These are phyloP conservation scores for Cantharellus cinnabarinus DNA, from an alignment of 768 basidiomycete species.

Conservation along the genomic window DNA sequence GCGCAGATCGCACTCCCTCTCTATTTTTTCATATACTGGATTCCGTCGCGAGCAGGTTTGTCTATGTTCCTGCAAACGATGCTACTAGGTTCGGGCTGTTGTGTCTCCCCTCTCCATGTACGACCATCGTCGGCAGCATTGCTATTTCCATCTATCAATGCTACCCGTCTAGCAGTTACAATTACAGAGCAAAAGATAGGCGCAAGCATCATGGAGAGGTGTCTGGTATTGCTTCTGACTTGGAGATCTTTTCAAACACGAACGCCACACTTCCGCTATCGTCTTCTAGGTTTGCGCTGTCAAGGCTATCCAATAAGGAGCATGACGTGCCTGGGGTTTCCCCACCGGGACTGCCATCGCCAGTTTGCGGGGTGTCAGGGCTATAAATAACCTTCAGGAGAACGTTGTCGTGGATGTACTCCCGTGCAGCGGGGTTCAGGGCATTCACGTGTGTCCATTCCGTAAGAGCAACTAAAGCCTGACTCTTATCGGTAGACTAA, in stretches of 20 bases:
- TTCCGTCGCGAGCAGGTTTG: too few species aligned
- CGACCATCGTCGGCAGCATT: too few species aligned
- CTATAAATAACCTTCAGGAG: conserved; percentile 27
- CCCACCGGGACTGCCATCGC: neutral
- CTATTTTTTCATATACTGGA: too few species aligned
- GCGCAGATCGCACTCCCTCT: too few species aligned
- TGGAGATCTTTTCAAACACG: conserved; percentile 34
- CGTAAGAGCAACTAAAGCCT: conserved; percentile 41
- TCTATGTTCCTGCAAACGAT: too few species aligned
- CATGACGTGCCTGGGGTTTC: too few species aligned
- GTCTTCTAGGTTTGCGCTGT: conserved; percentile 15
- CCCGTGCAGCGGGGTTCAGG: conserved; percentile 24
- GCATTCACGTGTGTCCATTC: conserved; percentile 80
- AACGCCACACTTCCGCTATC: conserved; percentile 52
- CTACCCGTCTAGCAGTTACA: too few species aligned
- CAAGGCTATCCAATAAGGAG: neutral
- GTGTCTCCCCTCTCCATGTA: too few species aligned
- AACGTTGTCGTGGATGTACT: conserved; percentile 43
- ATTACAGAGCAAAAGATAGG: too few species aligned
- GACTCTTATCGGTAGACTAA: conserved; percentile 34
- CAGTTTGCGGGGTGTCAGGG: conserved; percentile 8
- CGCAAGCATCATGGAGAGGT: too few species aligned
- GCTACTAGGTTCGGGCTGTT: too few species aligned
- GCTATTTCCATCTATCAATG: too few species aligned
- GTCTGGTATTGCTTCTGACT: neutral